Conservation (phyloP, 805 yeast species). For the Sungouiella blattae region DNA sequence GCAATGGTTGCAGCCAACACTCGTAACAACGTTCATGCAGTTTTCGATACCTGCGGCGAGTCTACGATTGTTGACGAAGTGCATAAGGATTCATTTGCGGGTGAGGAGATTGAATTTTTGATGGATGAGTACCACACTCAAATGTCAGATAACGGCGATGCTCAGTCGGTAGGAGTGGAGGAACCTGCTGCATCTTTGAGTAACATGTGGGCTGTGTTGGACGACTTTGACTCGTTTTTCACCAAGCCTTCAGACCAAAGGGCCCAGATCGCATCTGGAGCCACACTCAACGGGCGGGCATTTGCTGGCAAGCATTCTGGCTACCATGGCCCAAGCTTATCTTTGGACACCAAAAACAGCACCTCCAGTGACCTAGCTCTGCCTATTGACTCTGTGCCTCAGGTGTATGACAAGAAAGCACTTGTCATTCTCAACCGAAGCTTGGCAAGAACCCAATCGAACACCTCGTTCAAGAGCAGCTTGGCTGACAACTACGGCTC, state of each 20-base stretch:
- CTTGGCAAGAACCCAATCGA: slow-evolving; percentile 69
- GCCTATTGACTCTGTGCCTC: slow-evolving; percentile 71
- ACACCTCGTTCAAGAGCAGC: slow-evolving; percentile 71
- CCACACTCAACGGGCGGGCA: not conserved
- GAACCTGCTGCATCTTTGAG: slow-evolving; percentile 74
- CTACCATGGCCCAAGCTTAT: slow-evolving; percentile 46
- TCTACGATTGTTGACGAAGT: slow-evolving; percentile 27
- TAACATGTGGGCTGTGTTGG: slow-evolving; percentile 90
- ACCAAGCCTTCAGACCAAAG: slow-evolving; percentile 51
- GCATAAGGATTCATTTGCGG: slow-evolving; percentile 14
- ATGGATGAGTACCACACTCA: slow-evolving; percentile 53
- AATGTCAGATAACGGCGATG: slow-evolving; percentile 37
- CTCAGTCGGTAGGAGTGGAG: slow-evolving; percentile 48
- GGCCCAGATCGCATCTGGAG: slow-evolving; percentile 8
- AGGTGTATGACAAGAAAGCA: slow-evolving; percentile 74
- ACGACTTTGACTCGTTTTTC: slow-evolving; percentile 84
- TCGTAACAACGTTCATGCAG: slow-evolving; percentile 91
- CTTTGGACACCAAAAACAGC: slow-evolving; percentile 60
- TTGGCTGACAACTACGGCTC: slow-evolving; percentile 60
- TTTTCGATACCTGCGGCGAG: slow-evolving; percentile 76
- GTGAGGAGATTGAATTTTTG: slow-evolving; percentile 50
- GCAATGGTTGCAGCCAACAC: slow-evolving; percentile 85
- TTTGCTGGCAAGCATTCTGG: slow-evolving; percentile 3
- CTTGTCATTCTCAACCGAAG: slow-evolving; percentile 71
- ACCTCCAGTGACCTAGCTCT: slow-evolving; percentile 39